Base-by-base conservation (phyloP, 352 stramenopile species). In the Elongisporangium prolatum region DNA sequence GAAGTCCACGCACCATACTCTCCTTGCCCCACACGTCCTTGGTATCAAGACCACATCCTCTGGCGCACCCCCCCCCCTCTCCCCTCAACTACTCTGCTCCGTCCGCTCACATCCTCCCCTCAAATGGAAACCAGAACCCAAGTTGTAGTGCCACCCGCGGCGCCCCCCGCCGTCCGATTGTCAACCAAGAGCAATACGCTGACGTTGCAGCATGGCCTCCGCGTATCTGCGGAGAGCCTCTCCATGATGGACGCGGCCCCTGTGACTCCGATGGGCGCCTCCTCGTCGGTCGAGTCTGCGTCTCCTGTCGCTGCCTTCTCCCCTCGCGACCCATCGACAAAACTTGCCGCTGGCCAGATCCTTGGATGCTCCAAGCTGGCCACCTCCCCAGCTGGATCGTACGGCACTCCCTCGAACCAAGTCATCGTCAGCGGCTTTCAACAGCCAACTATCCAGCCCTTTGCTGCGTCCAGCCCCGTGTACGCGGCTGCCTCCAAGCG, bases 281-380 rank as follows among this genome's bases (percentile, higher is more conserved):
- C 59, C 17, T 44, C 20, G 11, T 28, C 48, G 11, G 7, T 14
- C 48, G 48, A 52, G 48, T 21, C 59, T 3, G 54, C 59, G 2
- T 47, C 59, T 16, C 34, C 53, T 22, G 54, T 62, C 21, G 63
- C 69, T 48, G 77, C 61, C 25, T 78, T 80, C 38, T 89, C 79
- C 0, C 79, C 79, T 4, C 76, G 79, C 11, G 76, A 87, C 44
- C 79, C 79, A 20, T 59, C 72, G 0, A 58, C 73, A 22, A 89
- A 89, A 54, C 60, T 87, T 9, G 59, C 66, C 18, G 72, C 72
- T 9, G 54, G 56, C 24, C 25, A 57, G n/a, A 21, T 24, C 56
- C 5, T 38, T 52, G 2, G 28, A 56, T 21, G 10, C 25, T 34
- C 55, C 18, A 53, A 63, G 48, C 22, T 58, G 11, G 58, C 54